Evolutionary conservation across 1,139 yeast species (phyloP).

Genomic region (Candida sanyaensis): DNA sequence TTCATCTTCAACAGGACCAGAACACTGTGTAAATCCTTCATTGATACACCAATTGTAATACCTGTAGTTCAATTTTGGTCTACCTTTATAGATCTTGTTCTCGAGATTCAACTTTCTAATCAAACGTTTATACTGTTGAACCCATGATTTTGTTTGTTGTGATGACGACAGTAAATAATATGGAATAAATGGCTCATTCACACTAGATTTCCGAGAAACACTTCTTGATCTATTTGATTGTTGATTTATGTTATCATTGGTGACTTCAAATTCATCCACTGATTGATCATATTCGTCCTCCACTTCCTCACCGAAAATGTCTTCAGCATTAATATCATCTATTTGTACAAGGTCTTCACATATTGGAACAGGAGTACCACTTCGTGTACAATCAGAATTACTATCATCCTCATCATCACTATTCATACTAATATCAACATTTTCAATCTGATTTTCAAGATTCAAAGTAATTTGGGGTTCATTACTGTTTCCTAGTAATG

Average conservation of each 20-base stretch:
- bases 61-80: slow-evolving; percentile 43
- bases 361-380: slow-evolving; percentile 7
- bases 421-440: slow-evolving; percentile 28
- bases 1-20: slow-evolving; percentile 44
- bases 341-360: slow-evolving; percentile 5
- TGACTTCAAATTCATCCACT: slow-evolving; percentile 11
- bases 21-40: slow-evolving; percentile 51
- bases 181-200: slow-evolving; percentile 39
- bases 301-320: neutral
- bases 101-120: slow-evolving; percentile 31
- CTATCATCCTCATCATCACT: slow-evolving; percentile 21
- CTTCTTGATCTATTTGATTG: neutral
- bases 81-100: slow-evolving; percentile 42
- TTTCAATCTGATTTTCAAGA: slow-evolving; percentile 26
- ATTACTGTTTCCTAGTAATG: slow-evolving; percentile 10
- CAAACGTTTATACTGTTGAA: slow-evolving; percentile 28
- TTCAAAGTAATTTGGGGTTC: slow-evolving; percentile 11
- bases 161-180: slow-evolving; percentile 16
- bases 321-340: slow-evolving; percentile 8
- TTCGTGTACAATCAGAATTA: slow-evolving; percentile 19
- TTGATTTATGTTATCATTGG: neutral
- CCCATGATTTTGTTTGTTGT: slow-evolving; percentile 17
- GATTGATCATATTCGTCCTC: neutral
- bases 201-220: slow-evolving; percentile 20
- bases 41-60: slow-evolving; percentile 51